Evolutionary conservation across 768 basidiomycete genomes (phyloP).

Genomic region (Melanogaster broomeanus): DNA sequence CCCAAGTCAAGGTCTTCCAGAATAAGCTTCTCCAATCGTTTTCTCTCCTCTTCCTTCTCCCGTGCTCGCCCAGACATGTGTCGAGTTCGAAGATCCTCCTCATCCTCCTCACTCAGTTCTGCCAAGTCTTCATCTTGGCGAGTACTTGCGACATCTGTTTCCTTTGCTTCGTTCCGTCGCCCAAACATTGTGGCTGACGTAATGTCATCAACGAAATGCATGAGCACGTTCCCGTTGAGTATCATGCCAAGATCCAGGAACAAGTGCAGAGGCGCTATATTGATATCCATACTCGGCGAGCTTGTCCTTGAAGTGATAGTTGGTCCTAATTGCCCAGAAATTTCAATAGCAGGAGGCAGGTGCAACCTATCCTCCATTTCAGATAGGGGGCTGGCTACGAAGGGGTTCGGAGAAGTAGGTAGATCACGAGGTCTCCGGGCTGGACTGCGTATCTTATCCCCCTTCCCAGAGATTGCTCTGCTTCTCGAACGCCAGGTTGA

Average conservation of each 20-base stretch:
- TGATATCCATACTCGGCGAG: constrained; percentile 30
- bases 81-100: constrained; percentile 26
- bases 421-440: constrained; percentile 14
- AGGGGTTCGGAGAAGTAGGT: constrained; percentile 16
- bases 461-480: constrained; percentile 19
- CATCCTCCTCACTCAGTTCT: constrained; percentile 12
- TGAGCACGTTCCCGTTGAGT: constrained; percentile 38
- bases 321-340: constrained; percentile 6
- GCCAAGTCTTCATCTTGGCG: constrained; percentile 1
- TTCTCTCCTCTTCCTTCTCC: constrained; percentile 40
- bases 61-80: constrained; percentile 13
- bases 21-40: constrained; percentile 48
- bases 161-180: constrained; percentile 1
- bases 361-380: constrained; percentile 13
- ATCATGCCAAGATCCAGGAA: constrained; percentile 66
- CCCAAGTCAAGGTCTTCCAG: constrained; percentile 62
- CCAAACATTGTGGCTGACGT: constrained; percentile 19
- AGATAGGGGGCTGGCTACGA: constrained; percentile 17
- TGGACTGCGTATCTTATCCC: constrained; percentile 19
- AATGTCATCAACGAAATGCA: constrained; percentile 52
- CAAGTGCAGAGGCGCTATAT: constrained; percentile 67
- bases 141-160: neutral
- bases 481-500: constrained; percentile 63
- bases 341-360: constrained; percentile 20
- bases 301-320: constrained; percentile 1